Conservation (phyloP, 2,329 filamentous ascomycete species). For the Colletotrichum musae region DNA sequence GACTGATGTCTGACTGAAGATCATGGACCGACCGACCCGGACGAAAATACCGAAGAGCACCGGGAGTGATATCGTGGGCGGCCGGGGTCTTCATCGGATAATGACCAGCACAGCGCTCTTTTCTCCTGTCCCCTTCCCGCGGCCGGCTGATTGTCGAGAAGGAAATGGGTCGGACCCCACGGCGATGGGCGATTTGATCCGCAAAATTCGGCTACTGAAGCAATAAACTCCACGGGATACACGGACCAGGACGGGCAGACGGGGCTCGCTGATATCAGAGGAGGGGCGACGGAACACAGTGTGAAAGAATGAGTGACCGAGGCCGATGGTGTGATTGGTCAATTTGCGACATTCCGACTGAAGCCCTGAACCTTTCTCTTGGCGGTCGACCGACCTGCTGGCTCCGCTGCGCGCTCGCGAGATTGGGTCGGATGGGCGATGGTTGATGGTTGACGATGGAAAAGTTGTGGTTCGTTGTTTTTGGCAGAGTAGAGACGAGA, state of each 20-base stretch:
- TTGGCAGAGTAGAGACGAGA: no score
- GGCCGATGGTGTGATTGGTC: slow-evolving; percentile 32
- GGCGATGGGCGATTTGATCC: slow-evolving; percentile 13
- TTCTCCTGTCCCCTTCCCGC: background rate
- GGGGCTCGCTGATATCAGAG: background rate
- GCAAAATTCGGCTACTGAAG: slow-evolving; percentile 9
- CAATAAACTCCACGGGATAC: slow-evolving; percentile 25
- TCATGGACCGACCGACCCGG: slow-evolving; percentile 11
- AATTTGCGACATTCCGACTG: slow-evolving; percentile 20
- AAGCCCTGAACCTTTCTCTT: slow-evolving; percentile 1
- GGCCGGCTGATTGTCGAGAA: background rate
- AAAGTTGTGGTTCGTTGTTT: no score
- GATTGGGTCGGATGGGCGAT: slow-evolving; percentile 1
- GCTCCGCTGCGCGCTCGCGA: background rate
- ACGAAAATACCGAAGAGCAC: slow-evolving; percentile 27
- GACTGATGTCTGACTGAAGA: slow-evolving; percentile 18
- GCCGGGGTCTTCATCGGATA: background rate
- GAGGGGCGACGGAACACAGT: slow-evolving; percentile 25
- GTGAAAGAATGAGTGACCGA: background rate
- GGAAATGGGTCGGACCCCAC: slow-evolving; percentile 13
- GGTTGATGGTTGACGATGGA: no score
- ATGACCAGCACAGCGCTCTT: background rate
- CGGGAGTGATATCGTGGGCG: slow-evolving; percentile 16
- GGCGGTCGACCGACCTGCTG: slow-evolving; percentile 13
- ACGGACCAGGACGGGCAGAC: background rate